Base-by-base conservation (phyloP, 495 filamentous ascomycete species). In the Tuber magnatum region DNA sequence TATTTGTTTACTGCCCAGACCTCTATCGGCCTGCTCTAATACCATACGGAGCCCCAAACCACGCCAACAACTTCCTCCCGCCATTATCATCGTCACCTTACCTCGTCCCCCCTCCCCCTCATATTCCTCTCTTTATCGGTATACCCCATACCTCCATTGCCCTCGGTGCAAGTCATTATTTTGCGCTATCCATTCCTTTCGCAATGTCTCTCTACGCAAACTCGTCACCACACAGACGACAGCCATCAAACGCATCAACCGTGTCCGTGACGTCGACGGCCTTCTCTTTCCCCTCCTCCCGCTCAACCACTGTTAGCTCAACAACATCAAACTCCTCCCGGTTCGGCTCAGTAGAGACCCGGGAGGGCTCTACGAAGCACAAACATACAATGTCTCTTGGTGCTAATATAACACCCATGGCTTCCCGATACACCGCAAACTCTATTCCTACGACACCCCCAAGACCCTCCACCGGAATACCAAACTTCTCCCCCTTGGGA, bases 161-260 rank as follows among this genome's bases (percentile, higher is more conserved):
- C 44, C 22, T 71, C 61, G 20, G 39, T 12, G 71, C 69, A 42
- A 42, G 20, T 65, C 42, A 71, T 56, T 65, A 65, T 65, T 41
- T 40, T 71, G 28, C 8, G 69, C 16, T 22, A n/a, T 71, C 9
- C 69, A 71, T 41, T 72, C 68, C 40, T 68, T 73, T 56, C 74
- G 73, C 77, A 76, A 81, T 81, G 79, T 81, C 79, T 61, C 71
- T 82, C 69, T 81, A 79, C 72, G 76, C 81, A n/a, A 43, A 43
- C n/a, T 68, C 81, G 42, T 73, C 81, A 65, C 69, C 81, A 46
- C 81, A 82, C 28, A 80, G 78, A 80, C 75, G 81, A 75, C 81
- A 82, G 75, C 76, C 78, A 74, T 83, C 81, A 71, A 83, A 75
- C 71, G 76, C 81, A 46, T 83, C 81, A 43, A 83, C 81, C 72